Evolutionary conservation across 169 alveolate genomes (phyloP).

Genomic region (Toxoplasma gondii): DNA sequence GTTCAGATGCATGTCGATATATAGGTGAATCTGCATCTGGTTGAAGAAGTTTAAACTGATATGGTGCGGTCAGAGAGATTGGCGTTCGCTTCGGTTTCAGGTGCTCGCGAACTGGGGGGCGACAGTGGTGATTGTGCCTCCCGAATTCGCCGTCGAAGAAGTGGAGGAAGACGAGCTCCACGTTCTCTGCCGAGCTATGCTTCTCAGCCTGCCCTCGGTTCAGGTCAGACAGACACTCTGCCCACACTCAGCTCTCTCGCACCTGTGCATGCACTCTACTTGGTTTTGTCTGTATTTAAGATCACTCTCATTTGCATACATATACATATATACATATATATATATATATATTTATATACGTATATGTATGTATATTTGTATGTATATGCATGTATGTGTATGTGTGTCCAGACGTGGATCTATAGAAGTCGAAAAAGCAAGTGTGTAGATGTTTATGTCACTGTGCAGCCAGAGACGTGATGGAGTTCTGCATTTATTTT

Average conservation of each 20-base stretch:
- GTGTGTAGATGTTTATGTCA: too few relatives aligned
- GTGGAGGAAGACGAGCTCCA: constrained; percentile 57
- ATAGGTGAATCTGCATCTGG: too few relatives aligned
- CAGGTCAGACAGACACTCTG: constrained; percentile 12
- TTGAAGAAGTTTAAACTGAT: too few relatives aligned
- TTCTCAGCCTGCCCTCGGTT: constrained; percentile 46
- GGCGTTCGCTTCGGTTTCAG: constrained; percentile 8
- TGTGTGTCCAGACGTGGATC: neutral
- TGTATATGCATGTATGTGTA: neutral
- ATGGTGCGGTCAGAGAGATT: too few relatives aligned
- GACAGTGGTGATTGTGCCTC: constrained; percentile 53
- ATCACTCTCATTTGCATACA: too few relatives aligned
- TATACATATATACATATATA: neutral
- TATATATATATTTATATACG: too few relatives aligned
- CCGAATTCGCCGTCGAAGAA: constrained; percentile 65
- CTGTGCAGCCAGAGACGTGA: too few relatives aligned
- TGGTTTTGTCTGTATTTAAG: too few relatives aligned
- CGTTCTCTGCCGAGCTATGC: constrained; percentile 62
- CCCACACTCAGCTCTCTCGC: neutral
- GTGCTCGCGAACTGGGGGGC: constrained; percentile 63
- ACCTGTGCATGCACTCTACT: too few relatives aligned
- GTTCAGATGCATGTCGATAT: too few relatives aligned
- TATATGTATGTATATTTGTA: neutral
- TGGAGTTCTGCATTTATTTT: too few relatives aligned
- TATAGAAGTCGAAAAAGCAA: neutral